These are phyloP conservation scores for Termitomyces sp. DNA, from an alignment of 768 basidiomycete genomes.

Conservation along the genomic window DNA sequence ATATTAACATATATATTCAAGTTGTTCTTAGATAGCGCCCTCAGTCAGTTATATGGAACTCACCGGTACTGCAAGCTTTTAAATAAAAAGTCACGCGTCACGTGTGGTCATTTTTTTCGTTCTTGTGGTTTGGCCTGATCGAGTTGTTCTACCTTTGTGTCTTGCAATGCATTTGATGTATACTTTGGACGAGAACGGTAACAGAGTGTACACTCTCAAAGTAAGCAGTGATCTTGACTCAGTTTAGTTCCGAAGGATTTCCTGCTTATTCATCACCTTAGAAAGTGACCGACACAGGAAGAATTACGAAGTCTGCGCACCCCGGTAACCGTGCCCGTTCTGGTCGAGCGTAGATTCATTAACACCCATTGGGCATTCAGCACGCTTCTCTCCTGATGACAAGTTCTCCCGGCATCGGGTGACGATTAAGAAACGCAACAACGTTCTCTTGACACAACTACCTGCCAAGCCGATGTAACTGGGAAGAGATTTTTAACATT, in stretches of 20 bases:
- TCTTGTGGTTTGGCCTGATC: background rate
- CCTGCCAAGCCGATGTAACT: slow-evolving; percentile 81
- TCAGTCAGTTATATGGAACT: too few species aligned
- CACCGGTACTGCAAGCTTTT: too few species aligned
- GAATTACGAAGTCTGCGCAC: slow-evolving; percentile 92
- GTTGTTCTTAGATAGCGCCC: too few species aligned
- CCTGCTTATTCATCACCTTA: slow-evolving; percentile 23
- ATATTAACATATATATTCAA: too few species aligned
- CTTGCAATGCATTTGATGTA: slow-evolving; percentile 96
- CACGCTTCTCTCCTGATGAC: slow-evolving; percentile 98
- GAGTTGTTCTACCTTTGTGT: background rate
- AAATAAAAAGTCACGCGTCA: background rate
- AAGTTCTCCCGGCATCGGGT: slow-evolving; percentile 98
- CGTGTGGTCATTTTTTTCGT: slow-evolving; percentile 5
- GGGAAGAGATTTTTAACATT: background rate
- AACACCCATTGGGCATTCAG: slow-evolving; percentile 32
- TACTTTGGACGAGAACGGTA: slow-evolving; percentile 67
- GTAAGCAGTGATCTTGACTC: slow-evolving; percentile 33
- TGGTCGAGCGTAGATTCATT: slow-evolving; percentile 1
- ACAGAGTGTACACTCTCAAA: slow-evolving; percentile 89
- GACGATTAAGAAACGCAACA: slow-evolving; percentile 91
- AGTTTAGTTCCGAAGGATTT: background rate
- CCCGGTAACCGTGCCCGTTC: slow-evolving; percentile 57
- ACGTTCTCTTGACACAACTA: slow-evolving; percentile 83
- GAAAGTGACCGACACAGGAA: slow-evolving; percentile 82